A percentile compares a stretch with the other conserved stretches of the same genome.
Conservation (phyloP, 2,329 filamentous ascomycete species). For the Mycosphaerella sp. region DNA sequence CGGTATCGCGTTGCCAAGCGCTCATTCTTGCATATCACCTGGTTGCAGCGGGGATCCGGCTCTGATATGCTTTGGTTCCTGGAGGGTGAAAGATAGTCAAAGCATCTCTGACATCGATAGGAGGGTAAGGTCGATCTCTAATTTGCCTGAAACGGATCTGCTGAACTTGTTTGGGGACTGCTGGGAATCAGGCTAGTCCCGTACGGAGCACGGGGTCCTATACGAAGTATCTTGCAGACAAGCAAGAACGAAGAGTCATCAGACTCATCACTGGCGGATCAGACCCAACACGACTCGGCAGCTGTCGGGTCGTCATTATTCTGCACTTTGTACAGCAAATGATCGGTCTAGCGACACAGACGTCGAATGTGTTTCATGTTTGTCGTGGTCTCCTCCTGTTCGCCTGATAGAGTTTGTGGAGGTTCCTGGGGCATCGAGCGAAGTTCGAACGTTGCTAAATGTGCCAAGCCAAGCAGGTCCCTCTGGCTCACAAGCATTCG, state of each 20-base stretch:
- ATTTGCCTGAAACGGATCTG: slow-evolving; percentile 9
- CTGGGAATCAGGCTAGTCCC: background rate
- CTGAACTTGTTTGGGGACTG: background rate
- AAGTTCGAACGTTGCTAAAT: background rate
- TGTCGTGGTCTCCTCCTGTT: background rate
- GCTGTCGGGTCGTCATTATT: background rate
- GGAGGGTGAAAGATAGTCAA: slow-evolving; percentile 2
- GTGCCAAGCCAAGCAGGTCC: background rate
- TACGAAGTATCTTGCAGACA: background rate
- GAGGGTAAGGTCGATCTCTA: background rate
- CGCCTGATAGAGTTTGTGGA: background rate
- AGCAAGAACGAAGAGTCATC: background rate
- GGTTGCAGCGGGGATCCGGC: slow-evolving; percentile 2
- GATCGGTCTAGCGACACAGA: background rate
- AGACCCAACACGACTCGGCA: background rate
- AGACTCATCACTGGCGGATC: background rate
- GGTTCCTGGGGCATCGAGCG: background rate
- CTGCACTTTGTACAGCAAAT: background rate
- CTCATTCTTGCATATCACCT: background rate
- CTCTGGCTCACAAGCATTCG: background rate
- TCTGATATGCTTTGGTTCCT: slow-evolving; percentile 5
- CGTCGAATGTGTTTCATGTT: background rate
- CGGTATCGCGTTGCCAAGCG: slow-evolving; percentile 2
- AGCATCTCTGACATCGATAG: background rate
- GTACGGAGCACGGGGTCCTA: background rate